Evolutionary conservation across 139 green algal genomes (phyloP).

Genomic region (Ettlia oleoabundans): DNA sequence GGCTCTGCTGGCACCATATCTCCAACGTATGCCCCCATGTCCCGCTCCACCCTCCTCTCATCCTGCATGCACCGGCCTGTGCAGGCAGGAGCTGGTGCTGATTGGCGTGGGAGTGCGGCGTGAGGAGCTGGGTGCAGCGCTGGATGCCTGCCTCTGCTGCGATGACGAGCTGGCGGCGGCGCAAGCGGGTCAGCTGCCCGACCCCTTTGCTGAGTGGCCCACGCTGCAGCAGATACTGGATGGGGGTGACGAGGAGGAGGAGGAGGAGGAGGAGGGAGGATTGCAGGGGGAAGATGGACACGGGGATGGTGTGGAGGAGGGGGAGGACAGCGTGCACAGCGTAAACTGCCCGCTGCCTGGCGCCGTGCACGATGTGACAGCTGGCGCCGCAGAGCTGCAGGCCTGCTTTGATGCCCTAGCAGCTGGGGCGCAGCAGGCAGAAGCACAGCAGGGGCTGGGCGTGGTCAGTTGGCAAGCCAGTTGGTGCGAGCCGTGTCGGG

Average conservation of each 20-base stretch:
- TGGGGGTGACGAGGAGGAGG: slow-evolving; percentile 36
- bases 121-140: slow-evolving; percentile 45
- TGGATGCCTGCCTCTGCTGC: slow-evolving; percentile 71
- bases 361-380: slow-evolving; percentile 44
- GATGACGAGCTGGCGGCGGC: slow-evolving; percentile 27
- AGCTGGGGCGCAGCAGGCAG: not conserved
- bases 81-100: slow-evolving; percentile 83
- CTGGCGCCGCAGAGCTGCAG: slow-evolving; percentile 62
- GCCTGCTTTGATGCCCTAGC: slow-evolving; percentile 44
- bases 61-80: too few relatives aligned
- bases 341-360: slow-evolving; percentile 40
- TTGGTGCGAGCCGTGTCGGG: slow-evolving; percentile 55
- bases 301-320: not conserved
- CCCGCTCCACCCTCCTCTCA: too few relatives aligned
- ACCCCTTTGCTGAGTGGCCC: slow-evolving; percentile 72
- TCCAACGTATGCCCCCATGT: too few relatives aligned
- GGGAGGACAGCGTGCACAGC: slow-evolving; percentile 5
- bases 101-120: slow-evolving; percentile 78
- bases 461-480: slow-evolving; percentile 68
- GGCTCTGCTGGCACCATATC: too few relatives aligned
- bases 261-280: slow-evolving; percentile 36
- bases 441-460: not conserved
- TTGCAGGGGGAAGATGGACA: slow-evolving; percentile 38
- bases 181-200: slow-evolving; percentile 21
- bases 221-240: slow-evolving; percentile 48